Conservation (phyloP, 192 early-diverging fungal genomes). For the Backusella liffmaniae region DNA sequence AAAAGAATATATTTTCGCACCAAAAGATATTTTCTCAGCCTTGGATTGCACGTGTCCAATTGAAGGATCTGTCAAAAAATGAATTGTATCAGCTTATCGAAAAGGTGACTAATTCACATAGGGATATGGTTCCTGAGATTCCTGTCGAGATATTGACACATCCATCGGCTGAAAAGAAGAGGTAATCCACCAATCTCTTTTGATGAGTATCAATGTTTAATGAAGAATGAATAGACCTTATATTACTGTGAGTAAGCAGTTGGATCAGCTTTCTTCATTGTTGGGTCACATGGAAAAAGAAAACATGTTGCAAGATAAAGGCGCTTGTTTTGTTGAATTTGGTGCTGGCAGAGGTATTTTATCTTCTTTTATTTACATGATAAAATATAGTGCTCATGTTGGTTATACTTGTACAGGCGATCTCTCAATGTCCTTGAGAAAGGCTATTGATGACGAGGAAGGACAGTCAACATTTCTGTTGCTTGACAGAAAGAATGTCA, state of each 20-base stretch:
- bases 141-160: constrained; percentile 4
- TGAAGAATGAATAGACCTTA: constrained; percentile 26
- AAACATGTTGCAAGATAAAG: constrained; percentile 53
- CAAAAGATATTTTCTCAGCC: constrained; percentile 33
- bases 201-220: background rate
- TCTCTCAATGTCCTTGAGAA: constrained; percentile 46
- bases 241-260: constrained; percentile 47
- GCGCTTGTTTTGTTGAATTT: constrained; percentile 74
- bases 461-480: constrained; percentile 55
- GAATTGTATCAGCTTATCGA: constrained; percentile 29
- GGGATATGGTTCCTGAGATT: constrained; percentile 15
- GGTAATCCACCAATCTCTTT: background rate
- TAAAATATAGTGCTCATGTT: background rate
- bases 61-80: constrained; percentile 11
- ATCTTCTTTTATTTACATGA: constrained; percentile 15
- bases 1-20: constrained; percentile 19
- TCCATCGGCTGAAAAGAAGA: constrained; percentile 8
- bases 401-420: constrained; percentile 28
- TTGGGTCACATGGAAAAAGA: constrained; percentile 70
- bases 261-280: constrained; percentile 70
- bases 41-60: constrained; percentile 36
- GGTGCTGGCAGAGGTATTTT: constrained; percentile 69
- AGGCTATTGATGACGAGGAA: constrained; percentile 39
- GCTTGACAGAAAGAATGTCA: constrained; percentile 76
- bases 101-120: constrained; percentile 21